Percentiles rank a stretch among this genome's conserved stretches.
These are phyloP conservation scores for Oenanthe javanica DNA, from an alignment of 140 eudicot species.

Conservation along the genomic window DNA sequence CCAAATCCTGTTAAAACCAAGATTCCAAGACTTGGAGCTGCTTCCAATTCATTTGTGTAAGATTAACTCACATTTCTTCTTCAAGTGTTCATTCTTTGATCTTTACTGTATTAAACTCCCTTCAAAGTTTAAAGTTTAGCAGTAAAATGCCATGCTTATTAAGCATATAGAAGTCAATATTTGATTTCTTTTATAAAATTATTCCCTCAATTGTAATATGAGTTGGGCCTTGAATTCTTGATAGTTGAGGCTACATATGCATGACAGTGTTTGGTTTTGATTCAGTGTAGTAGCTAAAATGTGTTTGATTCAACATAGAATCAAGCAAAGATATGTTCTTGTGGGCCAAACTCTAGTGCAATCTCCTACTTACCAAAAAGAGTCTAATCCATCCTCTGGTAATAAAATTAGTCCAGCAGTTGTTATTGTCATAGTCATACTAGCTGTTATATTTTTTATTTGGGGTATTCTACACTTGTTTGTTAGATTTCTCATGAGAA, in stretches of 20 bases:
- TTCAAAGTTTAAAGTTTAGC: neutral
- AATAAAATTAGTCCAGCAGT: slow-evolving; percentile 49
- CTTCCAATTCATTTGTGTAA: neutral
- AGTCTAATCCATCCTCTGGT: slow-evolving; percentile 20
- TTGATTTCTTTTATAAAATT: neutral
- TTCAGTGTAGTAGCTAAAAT: slow-evolving; percentile 25
- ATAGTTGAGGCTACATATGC: neutral
- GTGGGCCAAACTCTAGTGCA: slow-evolving; percentile 12
- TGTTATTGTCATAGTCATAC: slow-evolving; percentile 38
- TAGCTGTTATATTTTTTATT: slow-evolving; percentile 60
- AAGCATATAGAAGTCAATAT: neutral
- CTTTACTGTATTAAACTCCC: neutral
- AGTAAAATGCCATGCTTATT: neutral
- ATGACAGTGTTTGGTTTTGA: slow-evolving; percentile 7
- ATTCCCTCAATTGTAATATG: neutral
- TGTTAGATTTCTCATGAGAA: slow-evolving; percentile 46
- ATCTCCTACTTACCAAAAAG: slow-evolving; percentile 19
- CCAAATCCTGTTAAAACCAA: neutral
- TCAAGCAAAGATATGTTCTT: slow-evolving; percentile 15
- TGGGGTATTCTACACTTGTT: slow-evolving; percentile 60
- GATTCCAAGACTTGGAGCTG: neutral
- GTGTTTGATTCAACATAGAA: slow-evolving; percentile 33
- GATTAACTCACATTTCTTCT: neutral
- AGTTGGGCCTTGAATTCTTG: slow-evolving; percentile 13
- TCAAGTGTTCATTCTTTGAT: neutral